Conservation (phyloP, 1,139 yeast genomes). For the Candida smagusa region DNA sequence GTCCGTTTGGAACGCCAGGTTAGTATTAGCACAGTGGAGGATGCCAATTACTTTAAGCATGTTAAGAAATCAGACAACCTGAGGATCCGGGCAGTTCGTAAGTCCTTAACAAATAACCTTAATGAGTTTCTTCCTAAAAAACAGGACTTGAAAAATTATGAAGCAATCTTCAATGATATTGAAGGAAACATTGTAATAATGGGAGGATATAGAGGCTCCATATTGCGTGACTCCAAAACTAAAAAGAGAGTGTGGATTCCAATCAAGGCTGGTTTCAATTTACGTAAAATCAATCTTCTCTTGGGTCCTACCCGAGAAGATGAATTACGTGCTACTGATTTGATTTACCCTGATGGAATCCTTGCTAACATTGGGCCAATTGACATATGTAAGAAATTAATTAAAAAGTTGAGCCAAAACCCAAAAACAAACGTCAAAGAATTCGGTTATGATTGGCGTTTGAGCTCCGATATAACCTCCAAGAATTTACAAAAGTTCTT, state of each 20-base stretch:
- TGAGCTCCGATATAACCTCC: constrained; percentile 57
- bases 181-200: constrained; percentile 75
- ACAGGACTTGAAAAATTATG: constrained; percentile 22
- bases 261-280: constrained; percentile 75
- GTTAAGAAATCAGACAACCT: constrained; percentile 63
- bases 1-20: constrained; percentile 52
- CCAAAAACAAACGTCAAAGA: constrained; percentile 65
- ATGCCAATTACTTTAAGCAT: constrained; percentile 53
- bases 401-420: constrained; percentile 51
- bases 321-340: constrained; percentile 46
- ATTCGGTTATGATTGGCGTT: constrained; percentile 91
- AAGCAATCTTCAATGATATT: constrained; percentile 39
- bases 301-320: constrained; percentile 74
- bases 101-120: constrained; percentile 54
- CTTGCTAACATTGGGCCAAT: constrained; percentile 84
- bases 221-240: constrained; percentile 65
- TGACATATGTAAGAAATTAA: constrained; percentile 65
- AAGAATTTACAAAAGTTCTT: constrained; percentile 49
- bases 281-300: constrained; percentile 63
- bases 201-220: constrained; percentile 89
- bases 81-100: constrained; percentile 64
- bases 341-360: constrained; percentile 72
- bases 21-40: constrained; percentile 61
- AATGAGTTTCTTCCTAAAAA: constrained; percentile 32
- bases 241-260: constrained; percentile 82